Base-by-base conservation (phyloP, 345 rosid species). In the Brassica rapa region DNA sequence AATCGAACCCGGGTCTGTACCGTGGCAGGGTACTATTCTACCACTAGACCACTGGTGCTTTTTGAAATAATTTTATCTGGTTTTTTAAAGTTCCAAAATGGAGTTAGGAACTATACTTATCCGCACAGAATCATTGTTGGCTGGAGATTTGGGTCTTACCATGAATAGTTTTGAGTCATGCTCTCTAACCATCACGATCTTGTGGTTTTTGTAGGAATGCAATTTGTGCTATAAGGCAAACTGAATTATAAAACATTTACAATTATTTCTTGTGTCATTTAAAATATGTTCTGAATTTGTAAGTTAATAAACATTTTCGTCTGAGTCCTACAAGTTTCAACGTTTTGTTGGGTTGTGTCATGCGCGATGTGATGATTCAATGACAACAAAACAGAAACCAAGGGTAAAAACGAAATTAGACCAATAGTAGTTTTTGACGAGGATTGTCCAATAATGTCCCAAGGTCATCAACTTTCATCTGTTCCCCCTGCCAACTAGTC, bases 1-100 rank as follows among this genome's bases (percentile, higher is more conserved):
- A 84, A 86, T 87, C 87, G 88, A 90, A 88, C 91, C 89, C 87
- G 88, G 91, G 93, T 84, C 89, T 86, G 87, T 84, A 90, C 90
- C 86, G 89, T 86, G 88, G 89, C 89, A 90, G 84, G 88, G 89
- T 90, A 87, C 84, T 82, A 83, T 82, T 85, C 80, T 82, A 85
- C 80, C 88, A 84, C 87, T 82, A 80, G 87, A 81, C 85, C 85
- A 81, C 84, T 77, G 85, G 87, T 53, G 60, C 60, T 53, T 51
- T 0, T 19, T 19, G 21, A 19, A 3, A 25, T 25, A 25, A 2
- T 2, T 25, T 25, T 25, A 25, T 25, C 27, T 25, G 27, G 27
- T 25, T 25, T 25, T 3, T 25, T 25, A 25, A 25, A 25, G 27
- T 25, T 25, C 0, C 0, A 25, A 25, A 25, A 25, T 25, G 0